phyloP scores from a whole-genome alignment of 2,329 filamentous ascomycete genomes.

The Cercospora zeina region DNA sequence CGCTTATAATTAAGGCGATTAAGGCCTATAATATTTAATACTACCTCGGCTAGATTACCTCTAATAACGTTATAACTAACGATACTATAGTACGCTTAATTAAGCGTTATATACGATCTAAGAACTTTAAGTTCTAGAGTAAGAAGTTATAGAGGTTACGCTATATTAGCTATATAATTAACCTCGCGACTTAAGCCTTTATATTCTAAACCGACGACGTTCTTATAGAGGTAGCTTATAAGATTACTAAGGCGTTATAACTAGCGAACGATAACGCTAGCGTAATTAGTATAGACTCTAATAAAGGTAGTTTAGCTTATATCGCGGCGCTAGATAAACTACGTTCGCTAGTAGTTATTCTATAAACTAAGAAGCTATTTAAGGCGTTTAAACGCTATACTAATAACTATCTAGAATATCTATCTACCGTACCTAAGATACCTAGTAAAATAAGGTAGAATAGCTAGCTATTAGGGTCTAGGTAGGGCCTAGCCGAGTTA shows the following conservation, averaged over 20 bases:
- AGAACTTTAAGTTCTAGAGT: not conserved
- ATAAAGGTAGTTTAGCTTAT: not conserved
- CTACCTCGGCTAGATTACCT: conserved; percentile 5
- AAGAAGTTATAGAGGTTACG: conserved; percentile 1
- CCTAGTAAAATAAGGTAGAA: conserved; percentile 9
- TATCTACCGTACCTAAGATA: conserved; percentile 5
- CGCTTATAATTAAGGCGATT: not conserved
- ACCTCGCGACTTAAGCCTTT: not conserved
- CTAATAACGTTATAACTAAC: conserved; percentile 8
- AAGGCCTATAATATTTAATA: conserved; percentile 5
- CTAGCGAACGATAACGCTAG: not conserved
- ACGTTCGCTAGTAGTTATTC: no score
- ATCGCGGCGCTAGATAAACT: not conserved
- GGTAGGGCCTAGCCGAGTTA: no score
- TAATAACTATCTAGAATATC: not conserved
- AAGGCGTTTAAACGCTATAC: not conserved
- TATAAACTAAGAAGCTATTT: no score
- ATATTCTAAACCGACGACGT: not conserved
- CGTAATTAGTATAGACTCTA: not conserved
- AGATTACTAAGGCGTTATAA: not conserved
- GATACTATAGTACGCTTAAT: not conserved
- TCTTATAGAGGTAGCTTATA: not conserved
- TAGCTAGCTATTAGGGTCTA: no score
- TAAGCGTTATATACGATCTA: not conserved
- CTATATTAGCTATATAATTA: conserved; percentile 9